Conservation (phyloP, 2,329 filamentous ascomycete genomes). For the Coniochaeta sp. region DNA sequence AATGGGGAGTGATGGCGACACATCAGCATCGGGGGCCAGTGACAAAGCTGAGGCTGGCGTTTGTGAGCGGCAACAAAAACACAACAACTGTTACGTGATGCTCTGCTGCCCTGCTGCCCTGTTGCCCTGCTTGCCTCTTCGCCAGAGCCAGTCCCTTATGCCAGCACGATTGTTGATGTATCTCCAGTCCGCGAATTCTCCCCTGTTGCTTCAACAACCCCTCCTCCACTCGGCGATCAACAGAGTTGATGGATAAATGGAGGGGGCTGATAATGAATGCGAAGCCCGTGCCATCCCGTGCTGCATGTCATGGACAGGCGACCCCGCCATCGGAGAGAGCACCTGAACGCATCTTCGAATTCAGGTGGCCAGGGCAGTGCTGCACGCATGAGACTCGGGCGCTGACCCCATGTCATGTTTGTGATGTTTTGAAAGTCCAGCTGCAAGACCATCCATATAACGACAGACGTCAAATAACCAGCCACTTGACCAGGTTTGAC, state of each 20-base stretch:
- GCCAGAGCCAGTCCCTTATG: too few relatives aligned
- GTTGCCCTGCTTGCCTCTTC: too few relatives aligned
- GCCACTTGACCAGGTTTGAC: neutral
- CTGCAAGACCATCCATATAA: neutral
- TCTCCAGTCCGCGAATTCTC: neutral
- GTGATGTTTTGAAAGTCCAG: neutral
- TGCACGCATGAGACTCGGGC: neutral
- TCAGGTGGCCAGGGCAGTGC: neutral
- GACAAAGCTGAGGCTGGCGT: neutral
- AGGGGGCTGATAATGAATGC: neutral
- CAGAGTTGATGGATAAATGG: conserved; percentile 4
- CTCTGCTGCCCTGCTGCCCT: too few relatives aligned
- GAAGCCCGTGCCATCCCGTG: conserved; percentile 4
- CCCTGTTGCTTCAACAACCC: too few relatives aligned
- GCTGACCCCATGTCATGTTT: neutral
- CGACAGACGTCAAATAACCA: neutral
- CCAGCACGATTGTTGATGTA: too few relatives aligned
- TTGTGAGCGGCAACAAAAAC: too few relatives aligned
- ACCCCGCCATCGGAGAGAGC: neutral
- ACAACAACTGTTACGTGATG: too few relatives aligned
- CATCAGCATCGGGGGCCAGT: neutral
- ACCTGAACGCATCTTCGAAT: neutral
- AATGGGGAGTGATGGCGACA: neutral
- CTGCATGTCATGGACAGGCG: conserved; percentile 1
- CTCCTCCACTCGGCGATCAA: neutral